Evolutionary conservation across 345 rosid species (phyloP), one percentile per base, ranked within the genome.

Genomic region (Corchorus olitorius): DNA sequence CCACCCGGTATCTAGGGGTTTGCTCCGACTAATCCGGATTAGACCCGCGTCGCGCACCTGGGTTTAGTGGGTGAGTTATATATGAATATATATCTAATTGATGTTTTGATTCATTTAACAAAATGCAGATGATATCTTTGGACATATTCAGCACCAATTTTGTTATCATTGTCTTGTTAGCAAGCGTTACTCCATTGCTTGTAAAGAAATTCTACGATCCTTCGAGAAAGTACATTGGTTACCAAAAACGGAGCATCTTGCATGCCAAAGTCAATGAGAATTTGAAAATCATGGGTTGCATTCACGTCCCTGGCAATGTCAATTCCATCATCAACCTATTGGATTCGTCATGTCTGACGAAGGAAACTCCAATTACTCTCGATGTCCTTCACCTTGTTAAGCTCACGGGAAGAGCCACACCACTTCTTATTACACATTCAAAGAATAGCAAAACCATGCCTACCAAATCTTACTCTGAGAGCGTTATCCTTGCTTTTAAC

Each of bases 241-340:
- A 81, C 46, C 82, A 81, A 33, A 71, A 60, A 63, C 71, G 83
- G 65, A 81, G 79, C 78, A 41, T 85, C 49, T 50, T 60, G 77
- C 33, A 68, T 61, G 64, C 75, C 17, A 82, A 49, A 37, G 22
- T 67, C 12, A 45, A 75, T 2, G 43, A 78, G 0, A 85, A 79
- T 45, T 59, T 86, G 39, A 76, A 60, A 53, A 52, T 86, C 20
- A 75, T 89, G 13, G 65, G 84, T 20, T 87, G 91, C 79, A 73
- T 89, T 56, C 83, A 88, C 53, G 67, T 76, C 61, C 86, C 89
- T 1, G 74, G 77, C 10, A 64, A 89, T 68, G 85, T 88, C 37
- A 60, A 66, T 8, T 53, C 80, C 4, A 69, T 68, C 1, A 70
- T 74, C 58, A 77, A 75, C n/a, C 62, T 83, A 8, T 50, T 83